Evolutionary conservation across 495 filamentous ascomycete species (phyloP), one percentile per base, ranked within the genome.

Genomic region (Aspergillus funiculosus): DNA sequence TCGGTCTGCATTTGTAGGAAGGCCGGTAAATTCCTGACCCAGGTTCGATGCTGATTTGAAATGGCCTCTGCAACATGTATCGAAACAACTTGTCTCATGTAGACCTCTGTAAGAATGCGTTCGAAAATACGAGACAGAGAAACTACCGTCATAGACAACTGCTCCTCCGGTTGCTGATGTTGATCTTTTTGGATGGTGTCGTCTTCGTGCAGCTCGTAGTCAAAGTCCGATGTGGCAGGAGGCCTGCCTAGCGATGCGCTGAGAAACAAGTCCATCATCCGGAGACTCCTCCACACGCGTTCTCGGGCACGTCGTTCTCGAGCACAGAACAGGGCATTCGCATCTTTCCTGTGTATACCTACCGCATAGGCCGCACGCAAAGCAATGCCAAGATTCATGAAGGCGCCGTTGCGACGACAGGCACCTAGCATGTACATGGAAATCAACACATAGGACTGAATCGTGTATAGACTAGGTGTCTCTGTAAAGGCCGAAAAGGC

Each of bases 71-170:
- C 82, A 15, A 81, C 68, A 15, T 71, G 64, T 22, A 81, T 82
- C 6, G 81, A 86, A 30, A 87, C 78, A 47, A 80, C 86, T 46
- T 81, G 73, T 35, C 78, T 74, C 46, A 83, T 80, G 52, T 86
- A 89, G 15, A 87, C 78, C 31, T 76, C 79, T 18, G 72, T 79
- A 13, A 89, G 69, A 17, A 84, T 82, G 4, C 70, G 66, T 25
- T 85, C 83, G 39, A 89, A 82, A 26, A 83, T 72, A 29, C 74
- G 77, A 50, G 77, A 82, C n/a, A 72, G 43, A 1, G 63, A 62
- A 6, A 58, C 57, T 4, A 71, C 67, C 0, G 65, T 66, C 14
- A 46, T 29, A 3, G 67, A 67, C 18, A 71, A 38, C 31, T 68
- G 65, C 25, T 66, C 58, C 34, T 63, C 60, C 3, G 60, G 46